These are phyloP conservation scores for Chaetomiaceae sp. DNA, from an alignment of 2,329 filamentous ascomycete genomes.

Conservation along the genomic window DNA sequence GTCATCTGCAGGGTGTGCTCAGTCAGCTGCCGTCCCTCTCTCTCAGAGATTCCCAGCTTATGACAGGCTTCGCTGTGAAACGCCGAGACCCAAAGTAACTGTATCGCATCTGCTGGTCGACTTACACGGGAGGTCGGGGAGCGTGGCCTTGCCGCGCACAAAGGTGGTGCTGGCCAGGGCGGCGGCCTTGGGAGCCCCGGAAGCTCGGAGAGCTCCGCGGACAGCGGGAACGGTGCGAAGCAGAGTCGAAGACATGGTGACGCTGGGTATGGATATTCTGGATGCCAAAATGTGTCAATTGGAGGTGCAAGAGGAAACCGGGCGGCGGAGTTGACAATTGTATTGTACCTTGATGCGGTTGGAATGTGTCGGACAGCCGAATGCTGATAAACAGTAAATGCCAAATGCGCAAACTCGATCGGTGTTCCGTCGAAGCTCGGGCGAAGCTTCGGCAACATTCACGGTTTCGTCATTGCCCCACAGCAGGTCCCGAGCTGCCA, in stretches of 20 bases:
- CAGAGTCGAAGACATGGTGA: constrained; percentile 67
- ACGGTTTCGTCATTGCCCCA: constrained; percentile 25
- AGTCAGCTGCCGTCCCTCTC: too few species aligned
- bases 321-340: too few species aligned
- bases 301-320: not conserved
- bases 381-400: not conserved
- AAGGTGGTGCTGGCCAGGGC: constrained; percentile 71
- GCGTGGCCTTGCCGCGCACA: constrained; percentile 80
- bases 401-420: constrained; percentile 9
- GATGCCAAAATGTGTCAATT: constrained; percentile 19
- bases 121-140: constrained; percentile 74
- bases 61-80: too few species aligned
- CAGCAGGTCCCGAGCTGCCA: not conserved
- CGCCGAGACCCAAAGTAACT: too few species aligned
- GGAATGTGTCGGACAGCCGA: not conserved
- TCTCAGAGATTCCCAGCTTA: too few species aligned
- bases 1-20: constrained; percentile 61
- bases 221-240: constrained; percentile 64
- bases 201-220: constrained; percentile 66
- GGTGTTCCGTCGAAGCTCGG: constrained; percentile 20
- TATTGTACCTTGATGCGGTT: not conserved
- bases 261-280: constrained; percentile 1
- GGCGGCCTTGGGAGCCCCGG: constrained; percentile 55
- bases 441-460: constrained; percentile 21
- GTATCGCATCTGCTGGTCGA: too few species aligned